Conservation (phyloP, 345 rosid species). For the Cardamine occulta region DNA sequence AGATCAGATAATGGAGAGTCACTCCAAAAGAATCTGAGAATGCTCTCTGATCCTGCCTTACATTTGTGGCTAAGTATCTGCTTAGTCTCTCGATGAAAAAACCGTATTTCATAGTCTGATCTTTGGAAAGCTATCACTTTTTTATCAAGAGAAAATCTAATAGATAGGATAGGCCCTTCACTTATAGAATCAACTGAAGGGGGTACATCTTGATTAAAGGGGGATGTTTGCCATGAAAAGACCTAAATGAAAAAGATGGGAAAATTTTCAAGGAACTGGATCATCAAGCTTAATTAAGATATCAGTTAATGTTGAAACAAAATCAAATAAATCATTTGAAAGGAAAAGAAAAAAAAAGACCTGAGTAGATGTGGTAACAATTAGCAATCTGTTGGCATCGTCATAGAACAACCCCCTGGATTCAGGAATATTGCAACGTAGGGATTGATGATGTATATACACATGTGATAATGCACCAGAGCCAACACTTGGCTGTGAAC, state of each 20-base stretch:
- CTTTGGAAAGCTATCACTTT: conserved; percentile 83
- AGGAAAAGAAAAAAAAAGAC: conserved; percentile 43
- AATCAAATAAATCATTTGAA: conserved; percentile 13
- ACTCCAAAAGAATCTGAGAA: conserved; percentile 95
- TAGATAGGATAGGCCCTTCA: conserved; percentile 78
- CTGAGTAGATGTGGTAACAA: conserved; percentile 68
- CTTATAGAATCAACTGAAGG: conserved; percentile 73
- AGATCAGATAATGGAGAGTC: conserved; percentile 87
- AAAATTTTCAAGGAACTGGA: conserved; percentile 12
- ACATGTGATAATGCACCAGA: conserved; percentile 88
- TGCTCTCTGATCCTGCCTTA: conserved; percentile 77
- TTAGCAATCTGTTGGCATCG: conserved; percentile 80
- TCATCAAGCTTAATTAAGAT: conserved; percentile 17
- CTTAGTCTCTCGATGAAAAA: conserved; percentile 76
- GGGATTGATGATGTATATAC: conserved; percentile 72
- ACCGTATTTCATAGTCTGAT: conserved; percentile 70
- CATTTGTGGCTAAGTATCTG: conserved; percentile 63
- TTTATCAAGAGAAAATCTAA: conserved; percentile 82
- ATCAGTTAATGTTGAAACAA: not conserved
- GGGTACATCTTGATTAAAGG: conserved; percentile 62
- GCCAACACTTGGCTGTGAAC: conserved; percentile 60
- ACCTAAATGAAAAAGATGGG: conserved; percentile 50
- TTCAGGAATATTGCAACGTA: conserved; percentile 67
- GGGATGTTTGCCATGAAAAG: conserved; percentile 80
- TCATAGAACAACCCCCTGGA: conserved; percentile 85